phyloP scores from a whole-genome alignment of 2,329 filamentous ascomycete genomes.

The Microdochium bolleyi region DNA sequence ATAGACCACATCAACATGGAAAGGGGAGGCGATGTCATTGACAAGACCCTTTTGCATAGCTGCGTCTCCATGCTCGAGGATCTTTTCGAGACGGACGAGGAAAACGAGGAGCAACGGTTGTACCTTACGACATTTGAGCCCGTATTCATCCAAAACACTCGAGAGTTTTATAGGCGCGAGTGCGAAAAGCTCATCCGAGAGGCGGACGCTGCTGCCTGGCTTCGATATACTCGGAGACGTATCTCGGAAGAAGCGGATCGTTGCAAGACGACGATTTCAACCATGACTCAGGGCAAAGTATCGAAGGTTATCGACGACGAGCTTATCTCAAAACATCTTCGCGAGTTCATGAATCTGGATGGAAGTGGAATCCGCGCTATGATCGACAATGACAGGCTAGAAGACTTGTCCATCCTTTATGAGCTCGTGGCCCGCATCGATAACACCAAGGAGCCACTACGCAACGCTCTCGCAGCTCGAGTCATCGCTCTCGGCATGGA shows the following conservation, averaged over 20 bases:
- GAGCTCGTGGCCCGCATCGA: constrained; percentile 73
- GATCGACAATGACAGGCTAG: constrained; percentile 80
- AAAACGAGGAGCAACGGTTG: constrained; percentile 70
- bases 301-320: constrained; percentile 70
- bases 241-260: constrained; percentile 75
- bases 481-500: constrained; percentile 74
- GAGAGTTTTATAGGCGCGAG: constrained; percentile 67
- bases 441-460: constrained; percentile 60
- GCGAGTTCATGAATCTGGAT: constrained; percentile 78
- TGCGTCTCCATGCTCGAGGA: constrained; percentile 86
- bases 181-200: constrained; percentile 67
- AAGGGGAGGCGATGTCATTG: constrained; percentile 79
- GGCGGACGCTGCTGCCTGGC: constrained; percentile 74
- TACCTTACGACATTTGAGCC: constrained; percentile 81
- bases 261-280: constrained; percentile 73
- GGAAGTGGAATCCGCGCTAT: constrained; percentile 78
- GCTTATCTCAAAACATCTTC: constrained; percentile 69
- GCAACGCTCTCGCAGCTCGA: constrained; percentile 61
- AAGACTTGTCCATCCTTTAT: constrained; percentile 76
- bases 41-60: constrained; percentile 72
- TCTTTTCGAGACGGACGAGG: constrained; percentile 73
- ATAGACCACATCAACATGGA: constrained; percentile 92
- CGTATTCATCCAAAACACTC: constrained; percentile 64
- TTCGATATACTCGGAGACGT: constrained; percentile 65
- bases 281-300: constrained; percentile 65